Percentiles rank a stretch among this genome's conserved stretches.
Conservation (phyloP, 306 rosid genomes). For the Albizia julibrissin region DNA sequence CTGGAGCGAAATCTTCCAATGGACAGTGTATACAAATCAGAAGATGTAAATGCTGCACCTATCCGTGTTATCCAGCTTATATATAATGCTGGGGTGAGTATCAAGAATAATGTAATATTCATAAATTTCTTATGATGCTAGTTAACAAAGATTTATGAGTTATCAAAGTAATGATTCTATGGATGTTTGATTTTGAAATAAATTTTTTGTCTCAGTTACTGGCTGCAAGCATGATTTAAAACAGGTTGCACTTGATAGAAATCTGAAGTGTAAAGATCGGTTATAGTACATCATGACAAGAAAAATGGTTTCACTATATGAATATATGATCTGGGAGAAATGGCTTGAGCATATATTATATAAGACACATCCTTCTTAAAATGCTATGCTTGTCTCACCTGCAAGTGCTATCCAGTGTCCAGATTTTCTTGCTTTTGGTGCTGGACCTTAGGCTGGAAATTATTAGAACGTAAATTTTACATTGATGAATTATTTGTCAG, state of each 20-base stretch:
- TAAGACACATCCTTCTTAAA: conserved; percentile 1
- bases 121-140: conserved; percentile 10
- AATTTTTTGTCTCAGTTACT: background rate
- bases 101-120: conserved; percentile 18
- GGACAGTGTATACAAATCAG: conserved; percentile 80
- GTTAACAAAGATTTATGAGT: background rate
- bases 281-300: background rate
- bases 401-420: background rate
- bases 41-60: conserved; percentile 85
- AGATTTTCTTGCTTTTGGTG: background rate
- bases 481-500: conserved; percentile 46
- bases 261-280: conserved; percentile 14
- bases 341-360: conserved; percentile 26
- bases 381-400: background rate
- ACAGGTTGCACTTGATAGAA: background rate
- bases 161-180: background rate
- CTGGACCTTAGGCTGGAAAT: conserved; percentile 13
- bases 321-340: conserved; percentile 15
- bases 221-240: conserved; percentile 12
- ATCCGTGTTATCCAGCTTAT: conserved; percentile 89
- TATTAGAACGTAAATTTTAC: conserved; percentile 25
- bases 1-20: conserved; percentile 94
- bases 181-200: conserved; percentile 14
- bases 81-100: conserved; percentile 90
- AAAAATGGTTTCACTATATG: conserved; percentile 19